Percentiles rank a stretch among this genome's conserved stretches.
Conservation (phyloP, 371 early-diverging fungal species). For the Funneliformis caledonium region DNA sequence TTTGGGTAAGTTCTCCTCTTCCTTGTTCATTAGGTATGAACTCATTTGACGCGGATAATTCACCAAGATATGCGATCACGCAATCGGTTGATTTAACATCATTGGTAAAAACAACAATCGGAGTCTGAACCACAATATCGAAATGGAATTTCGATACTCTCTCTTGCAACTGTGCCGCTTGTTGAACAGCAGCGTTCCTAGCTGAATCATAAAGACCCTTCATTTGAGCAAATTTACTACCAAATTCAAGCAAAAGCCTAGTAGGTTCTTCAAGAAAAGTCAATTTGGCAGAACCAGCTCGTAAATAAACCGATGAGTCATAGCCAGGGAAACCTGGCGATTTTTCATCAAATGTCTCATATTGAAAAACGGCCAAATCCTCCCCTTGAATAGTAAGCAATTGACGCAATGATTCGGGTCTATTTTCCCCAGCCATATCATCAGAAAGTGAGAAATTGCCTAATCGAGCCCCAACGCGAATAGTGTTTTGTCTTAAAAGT, state of each 20-base stretch:
- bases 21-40: slow-evolving; percentile 56
- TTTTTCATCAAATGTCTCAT: slow-evolving; percentile 70
- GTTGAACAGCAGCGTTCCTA: slow-evolving; percentile 79
- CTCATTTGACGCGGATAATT: slow-evolving; percentile 80
- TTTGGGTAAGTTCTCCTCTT: slow-evolving; percentile 56
- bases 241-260: slow-evolving; percentile 61
- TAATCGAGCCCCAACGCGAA: slow-evolving; percentile 80
- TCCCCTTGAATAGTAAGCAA: slow-evolving; percentile 88
- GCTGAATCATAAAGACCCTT: slow-evolving; percentile 88
- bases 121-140: slow-evolving; percentile 84
- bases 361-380: slow-evolving; percentile 85
- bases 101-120: slow-evolving; percentile 88
- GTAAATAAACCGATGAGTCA: slow-evolving; percentile 77
- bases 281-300: slow-evolving; percentile 83
- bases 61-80: slow-evolving; percentile 85
- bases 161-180: slow-evolving; percentile 78
- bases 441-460: slow-evolving; percentile 84
- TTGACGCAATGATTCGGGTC: slow-evolving; percentile 46
- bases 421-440: slow-evolving; percentile 49
- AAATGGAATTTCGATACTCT: slow-evolving; percentile 80
- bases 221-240: slow-evolving; percentile 85
- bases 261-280: slow-evolving; percentile 71
- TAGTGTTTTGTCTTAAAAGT: slow-evolving; percentile 60
- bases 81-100: slow-evolving; percentile 59
- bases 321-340: slow-evolving; percentile 78